Conservation (phyloP, 345 rosid species). For the Salix udensis region DNA sequence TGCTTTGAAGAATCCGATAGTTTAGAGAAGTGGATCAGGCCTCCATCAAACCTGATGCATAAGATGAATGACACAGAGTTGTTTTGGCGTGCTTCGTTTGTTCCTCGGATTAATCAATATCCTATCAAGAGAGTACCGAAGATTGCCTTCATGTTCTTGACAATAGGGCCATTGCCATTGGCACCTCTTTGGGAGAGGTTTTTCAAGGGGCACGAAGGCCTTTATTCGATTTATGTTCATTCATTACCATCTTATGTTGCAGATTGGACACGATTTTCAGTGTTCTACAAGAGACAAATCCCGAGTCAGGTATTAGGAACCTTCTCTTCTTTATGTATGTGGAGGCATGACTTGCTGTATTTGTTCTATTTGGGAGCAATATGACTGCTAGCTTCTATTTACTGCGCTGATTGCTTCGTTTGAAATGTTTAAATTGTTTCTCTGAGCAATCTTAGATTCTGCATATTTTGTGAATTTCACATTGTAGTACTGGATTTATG, state of each 20-base stretch:
- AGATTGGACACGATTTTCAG: conserved; percentile 49
- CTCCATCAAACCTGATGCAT: conserved; percentile 27
- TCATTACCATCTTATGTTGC: conserved; percentile 55
- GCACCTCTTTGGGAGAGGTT: conserved; percentile 92
- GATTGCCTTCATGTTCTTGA: conserved; percentile 90
- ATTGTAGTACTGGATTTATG: background rate
- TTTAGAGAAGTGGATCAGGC: conserved; percentile 22
- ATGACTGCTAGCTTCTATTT: background rate
- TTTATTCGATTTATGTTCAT: conserved; percentile 71
- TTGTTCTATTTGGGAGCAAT: background rate
- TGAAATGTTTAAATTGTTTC: background rate
- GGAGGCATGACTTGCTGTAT: background rate
- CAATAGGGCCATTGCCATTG: conserved; percentile 82
- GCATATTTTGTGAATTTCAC: too few species aligned
- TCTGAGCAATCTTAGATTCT: background rate
- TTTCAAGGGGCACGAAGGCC: conserved; percentile 62
- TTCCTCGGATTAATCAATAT: conserved; percentile 45
- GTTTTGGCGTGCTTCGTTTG: conserved; percentile 82
- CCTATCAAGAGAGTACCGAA: conserved; percentile 76
- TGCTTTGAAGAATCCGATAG: conserved; percentile 16
- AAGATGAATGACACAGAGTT: conserved; percentile 54
- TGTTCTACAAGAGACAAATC: conserved; percentile 70
- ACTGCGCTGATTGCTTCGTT: background rate
- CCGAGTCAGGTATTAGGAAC: conserved; percentile 74
- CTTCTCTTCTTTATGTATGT: background rate